Base-by-base conservation (phyloP, 306 rosid species). In the peach (Prunus persica) region DNA sequence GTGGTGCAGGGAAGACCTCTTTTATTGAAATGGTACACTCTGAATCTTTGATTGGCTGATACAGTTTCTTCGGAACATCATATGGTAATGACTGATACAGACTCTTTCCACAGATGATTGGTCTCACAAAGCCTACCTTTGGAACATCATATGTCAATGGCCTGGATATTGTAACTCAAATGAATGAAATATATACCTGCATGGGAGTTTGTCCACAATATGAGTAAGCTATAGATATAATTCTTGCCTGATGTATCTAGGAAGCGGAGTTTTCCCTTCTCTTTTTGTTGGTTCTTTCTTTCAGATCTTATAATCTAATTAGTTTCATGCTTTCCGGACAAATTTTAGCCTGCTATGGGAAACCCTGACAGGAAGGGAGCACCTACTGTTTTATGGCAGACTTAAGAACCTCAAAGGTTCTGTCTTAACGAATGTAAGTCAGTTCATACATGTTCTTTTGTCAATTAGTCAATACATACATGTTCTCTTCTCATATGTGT, bases 161-260 rank as follows among this genome's bases (percentile, higher is more conserved):
- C 72, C 79, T 91, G 78, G 93, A 91, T 86, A 91, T 91, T 82
- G 75, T 61, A 78, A 87, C 86, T 50, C 68, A 94, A 4, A 94
- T 91, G 93, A 87, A 85, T 78, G 88, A 85, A 76, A 87, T 94
- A 85, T 94, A 94, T 74, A 87, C 98, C 22, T 91, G 91, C 87
- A 94, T 94, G 94, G 98, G 96, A 16, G 98, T 94, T 56, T 94
- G 97, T 76, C 98, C 97, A 67, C 98, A 94, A 74, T 91, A 91
- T 38, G 93, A 91, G 97, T 94, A 87, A 84, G 94, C 71, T 46
- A 28, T 5, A 34, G 41, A 34, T 34, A 34, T 34, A 34, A 5
- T 34, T 18, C 12, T 20, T 71, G 51, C 49, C 22, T 67, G 55
- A 38, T 22, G 51, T 47, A 12, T 47, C 51, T 47, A 47, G 51